These are phyloP conservation scores for Diplotaxis tenuifolia DNA, from an alignment of 345 rosid genomes.

Conservation along the genomic window DNA sequence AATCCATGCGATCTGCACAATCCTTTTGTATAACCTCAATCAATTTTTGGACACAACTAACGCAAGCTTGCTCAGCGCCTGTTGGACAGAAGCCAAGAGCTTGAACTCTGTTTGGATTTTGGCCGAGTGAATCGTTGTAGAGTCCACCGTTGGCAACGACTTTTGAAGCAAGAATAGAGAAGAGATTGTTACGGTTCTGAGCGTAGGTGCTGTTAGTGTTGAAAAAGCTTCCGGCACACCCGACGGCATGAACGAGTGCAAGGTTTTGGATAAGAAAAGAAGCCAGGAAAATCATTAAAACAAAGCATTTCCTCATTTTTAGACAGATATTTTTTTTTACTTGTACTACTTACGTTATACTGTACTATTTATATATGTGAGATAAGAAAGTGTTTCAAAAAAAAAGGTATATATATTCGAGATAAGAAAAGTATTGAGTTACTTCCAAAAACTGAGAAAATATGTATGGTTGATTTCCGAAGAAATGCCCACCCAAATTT, in stretches of 20 bases:
- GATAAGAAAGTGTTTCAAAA: no score
- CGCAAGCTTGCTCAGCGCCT: background rate
- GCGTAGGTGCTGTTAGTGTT: background rate
- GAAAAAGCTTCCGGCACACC: background rate
- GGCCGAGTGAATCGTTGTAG: conserved; percentile 6
- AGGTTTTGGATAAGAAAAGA: conserved; percentile 16
- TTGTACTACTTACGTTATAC: background rate
- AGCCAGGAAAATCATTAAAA: background rate
- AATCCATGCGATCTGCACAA: background rate
- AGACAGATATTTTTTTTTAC: background rate
- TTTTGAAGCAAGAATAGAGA: background rate
- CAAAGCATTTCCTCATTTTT: background rate
- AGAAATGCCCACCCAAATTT: background rate
- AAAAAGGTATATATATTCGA: background rate
- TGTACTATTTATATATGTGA: background rate
- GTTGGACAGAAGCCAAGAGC: conserved; percentile 4
- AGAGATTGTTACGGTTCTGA: background rate
- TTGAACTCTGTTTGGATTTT: background rate
- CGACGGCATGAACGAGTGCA: background rate
- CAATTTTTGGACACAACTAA: background rate
- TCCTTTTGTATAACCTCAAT: background rate
- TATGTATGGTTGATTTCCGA: background rate
- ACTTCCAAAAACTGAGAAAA: background rate
- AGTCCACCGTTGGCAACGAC: background rate
- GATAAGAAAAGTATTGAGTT: background rate